Conservation (phyloP, 257 asterid species). For the Scutellaria baicalensis region DNA sequence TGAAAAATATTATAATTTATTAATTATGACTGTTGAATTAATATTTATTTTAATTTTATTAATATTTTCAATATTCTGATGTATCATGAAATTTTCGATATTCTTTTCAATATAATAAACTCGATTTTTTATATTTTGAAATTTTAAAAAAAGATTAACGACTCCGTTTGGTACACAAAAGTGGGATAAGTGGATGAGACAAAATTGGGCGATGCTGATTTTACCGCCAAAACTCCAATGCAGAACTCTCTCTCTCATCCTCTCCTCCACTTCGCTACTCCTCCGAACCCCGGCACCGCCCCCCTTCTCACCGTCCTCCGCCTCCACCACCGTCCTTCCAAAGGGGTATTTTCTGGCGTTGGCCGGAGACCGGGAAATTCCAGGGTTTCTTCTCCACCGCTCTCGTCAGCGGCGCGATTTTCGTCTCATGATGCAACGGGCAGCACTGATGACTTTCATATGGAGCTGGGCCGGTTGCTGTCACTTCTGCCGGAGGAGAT, state of each 20-base stretch:
- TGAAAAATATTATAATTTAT: no score
- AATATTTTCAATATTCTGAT: no score
- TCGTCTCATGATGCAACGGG: conserved; percentile 12
- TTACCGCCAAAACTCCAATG: conserved; percentile 42
- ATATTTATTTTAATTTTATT: no score
- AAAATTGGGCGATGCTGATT: conserved; percentile 7
- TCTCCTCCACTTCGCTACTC: conserved; percentile 16
- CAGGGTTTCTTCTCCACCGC: conserved; percentile 5
- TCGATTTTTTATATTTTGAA: no score
- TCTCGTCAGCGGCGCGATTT: conserved; percentile 15
- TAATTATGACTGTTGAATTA: no score
- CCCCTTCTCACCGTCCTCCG: not conserved
- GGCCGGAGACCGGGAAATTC: conserved; percentile 4
- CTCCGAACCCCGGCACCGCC: conserved; percentile 4
- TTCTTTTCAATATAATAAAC: no score
- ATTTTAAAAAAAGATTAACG: no score
- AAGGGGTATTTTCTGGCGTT: not conserved
- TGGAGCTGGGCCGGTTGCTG: conserved; percentile 67
- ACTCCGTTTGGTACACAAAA: not conserved
- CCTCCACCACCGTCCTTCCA: not conserved
- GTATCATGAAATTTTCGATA: no score
- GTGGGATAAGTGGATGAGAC: conserved; percentile 11
- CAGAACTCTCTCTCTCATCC: conserved; percentile 13
- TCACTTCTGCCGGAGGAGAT: conserved; percentile 76
- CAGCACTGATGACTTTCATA: conserved; percentile 46